A percentile compares a stretch with the other conserved stretches of the same genome.
Conservation (phyloP, 176 grass and related monocot species). For the Puya raimondii region DNA sequence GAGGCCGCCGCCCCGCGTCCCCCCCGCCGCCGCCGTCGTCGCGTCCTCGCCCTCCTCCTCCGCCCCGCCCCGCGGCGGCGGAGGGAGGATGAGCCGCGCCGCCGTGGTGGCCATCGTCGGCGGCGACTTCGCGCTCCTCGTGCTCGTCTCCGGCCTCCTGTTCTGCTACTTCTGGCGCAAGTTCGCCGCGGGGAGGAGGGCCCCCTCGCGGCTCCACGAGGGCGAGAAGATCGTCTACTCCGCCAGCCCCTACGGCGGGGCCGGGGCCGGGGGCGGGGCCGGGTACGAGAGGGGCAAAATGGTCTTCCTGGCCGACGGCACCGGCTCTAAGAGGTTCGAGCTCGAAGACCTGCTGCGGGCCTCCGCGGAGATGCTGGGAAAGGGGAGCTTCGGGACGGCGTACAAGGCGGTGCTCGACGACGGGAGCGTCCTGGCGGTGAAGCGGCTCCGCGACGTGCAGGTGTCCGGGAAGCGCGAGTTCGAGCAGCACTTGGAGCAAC, state of each 20-base stretch:
- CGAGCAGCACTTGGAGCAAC: conserved; percentile 77
- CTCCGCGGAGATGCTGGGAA: conserved; percentile 96
- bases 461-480: conserved; percentile 63
- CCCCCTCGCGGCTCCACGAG: conserved; percentile 40
- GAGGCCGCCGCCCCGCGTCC: conserved; percentile 16
- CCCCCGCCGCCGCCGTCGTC: conserved; percentile 45
- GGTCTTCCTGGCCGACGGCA: conserved; percentile 51
- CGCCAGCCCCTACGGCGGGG: conserved; percentile 67
- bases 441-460: conserved; percentile 62
- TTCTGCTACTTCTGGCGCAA: conserved; percentile 98
- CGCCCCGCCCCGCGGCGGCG: conserved; percentile 9
- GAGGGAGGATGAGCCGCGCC: conserved; percentile 49
- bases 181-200: conserved; percentile 35
- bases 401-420: conserved; percentile 92
- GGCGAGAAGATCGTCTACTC: conserved; percentile 99
- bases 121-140: conserved; percentile 73
- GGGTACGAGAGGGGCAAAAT: conserved; percentile 79
- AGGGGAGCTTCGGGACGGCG: conserved; percentile 73
- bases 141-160: conserved; percentile 59
- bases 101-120: conserved; percentile 69
- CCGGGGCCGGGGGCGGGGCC: conserved; percentile 18
- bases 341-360: conserved; percentile 87
- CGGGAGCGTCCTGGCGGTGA: conserved; percentile 69
- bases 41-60: conserved; percentile 39
- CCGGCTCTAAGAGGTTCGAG: conserved; percentile 50